Evolutionary conservation across 2,329 filamentous ascomycete species (phyloP).

Genomic region (Balansia obtecta): DNA sequence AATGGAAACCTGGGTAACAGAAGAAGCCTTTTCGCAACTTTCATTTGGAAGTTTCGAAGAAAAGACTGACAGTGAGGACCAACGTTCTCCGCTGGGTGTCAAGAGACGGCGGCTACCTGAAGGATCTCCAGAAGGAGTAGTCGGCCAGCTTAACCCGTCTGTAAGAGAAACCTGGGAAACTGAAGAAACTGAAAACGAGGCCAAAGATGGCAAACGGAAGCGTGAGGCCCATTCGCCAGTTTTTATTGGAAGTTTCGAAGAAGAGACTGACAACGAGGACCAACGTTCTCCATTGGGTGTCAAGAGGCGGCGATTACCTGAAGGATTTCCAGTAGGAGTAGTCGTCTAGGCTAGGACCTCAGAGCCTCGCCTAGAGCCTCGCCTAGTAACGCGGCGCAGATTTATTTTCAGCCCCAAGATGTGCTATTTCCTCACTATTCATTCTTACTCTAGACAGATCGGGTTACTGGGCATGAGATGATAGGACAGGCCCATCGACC

Average conservation of each 20-base stretch:
- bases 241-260: constrained; percentile 29
- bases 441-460: not conserved
- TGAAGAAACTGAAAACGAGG: constrained; percentile 18
- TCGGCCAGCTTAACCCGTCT: constrained; percentile 27
- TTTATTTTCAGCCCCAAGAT: not conserved
- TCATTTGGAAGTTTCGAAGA: no score
- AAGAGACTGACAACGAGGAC: constrained; percentile 22
- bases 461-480: not conserved
- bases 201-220: constrained; percentile 18
- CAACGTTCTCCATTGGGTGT: constrained; percentile 14
- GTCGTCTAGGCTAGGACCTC: constrained; percentile 13
- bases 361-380: not conserved
- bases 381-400: no score
- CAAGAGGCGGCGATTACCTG: constrained; percentile 22
- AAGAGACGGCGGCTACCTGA: no score
- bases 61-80: no score
- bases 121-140: constrained; percentile 35
- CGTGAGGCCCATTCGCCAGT: constrained; percentile 24
- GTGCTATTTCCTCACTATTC: not conserved
- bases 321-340: constrained; percentile 18
- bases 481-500: not conserved
- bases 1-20: constrained; percentile 33
- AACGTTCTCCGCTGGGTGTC: no score
- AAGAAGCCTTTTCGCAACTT: no score
- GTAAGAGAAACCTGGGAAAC: constrained; percentile 33